Evolutionary conservation across 2,329 filamentous ascomycete genomes (phyloP).

Genomic region (Fusarium hainanense): DNA sequence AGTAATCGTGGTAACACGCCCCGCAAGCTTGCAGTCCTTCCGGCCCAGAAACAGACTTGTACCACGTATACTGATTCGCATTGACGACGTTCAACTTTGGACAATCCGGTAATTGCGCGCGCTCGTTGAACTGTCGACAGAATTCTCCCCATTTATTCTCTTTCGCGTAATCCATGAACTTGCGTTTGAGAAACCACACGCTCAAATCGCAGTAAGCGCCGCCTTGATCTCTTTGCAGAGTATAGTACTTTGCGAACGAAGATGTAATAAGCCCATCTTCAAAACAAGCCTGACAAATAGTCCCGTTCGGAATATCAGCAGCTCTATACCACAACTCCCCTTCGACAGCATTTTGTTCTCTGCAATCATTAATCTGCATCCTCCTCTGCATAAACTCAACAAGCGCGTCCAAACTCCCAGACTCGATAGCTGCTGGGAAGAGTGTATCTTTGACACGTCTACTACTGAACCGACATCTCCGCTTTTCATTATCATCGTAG

Average conservation of each 20-base stretch:
- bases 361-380: constrained; percentile 33
- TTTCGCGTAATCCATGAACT: constrained; percentile 43
- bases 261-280: constrained; percentile 50
- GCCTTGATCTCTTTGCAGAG: constrained; percentile 1
- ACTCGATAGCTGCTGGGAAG: constrained; percentile 45
- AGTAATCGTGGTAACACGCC: constrained; percentile 53
- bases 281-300: constrained; percentile 55
- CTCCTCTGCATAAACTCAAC: constrained; percentile 48
- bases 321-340: constrained; percentile 51
- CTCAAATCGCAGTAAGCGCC: constrained; percentile 49
- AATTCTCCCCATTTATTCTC: constrained; percentile 51
- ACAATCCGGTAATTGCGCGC: constrained; percentile 46
- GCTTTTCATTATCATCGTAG: constrained; percentile 42
- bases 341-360: constrained; percentile 18
- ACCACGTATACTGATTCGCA: constrained; percentile 49
- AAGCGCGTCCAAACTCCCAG: constrained; percentile 43
- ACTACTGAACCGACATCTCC: constrained; percentile 51
- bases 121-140: constrained; percentile 44
- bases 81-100: constrained; percentile 36
- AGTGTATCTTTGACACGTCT: constrained; percentile 49
- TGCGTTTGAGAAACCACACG: constrained; percentile 46
- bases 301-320: constrained; percentile 46
- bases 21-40: constrained; percentile 49
- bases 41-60: constrained; percentile 43
- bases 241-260: constrained; percentile 47